A percentile compares a stretch with the other conserved stretches of the same genome.
Evolutionary conservation across 495 filamentous ascomycete genomes (phyloP).

Genomic region (Chaetomium fimeti): DNA sequence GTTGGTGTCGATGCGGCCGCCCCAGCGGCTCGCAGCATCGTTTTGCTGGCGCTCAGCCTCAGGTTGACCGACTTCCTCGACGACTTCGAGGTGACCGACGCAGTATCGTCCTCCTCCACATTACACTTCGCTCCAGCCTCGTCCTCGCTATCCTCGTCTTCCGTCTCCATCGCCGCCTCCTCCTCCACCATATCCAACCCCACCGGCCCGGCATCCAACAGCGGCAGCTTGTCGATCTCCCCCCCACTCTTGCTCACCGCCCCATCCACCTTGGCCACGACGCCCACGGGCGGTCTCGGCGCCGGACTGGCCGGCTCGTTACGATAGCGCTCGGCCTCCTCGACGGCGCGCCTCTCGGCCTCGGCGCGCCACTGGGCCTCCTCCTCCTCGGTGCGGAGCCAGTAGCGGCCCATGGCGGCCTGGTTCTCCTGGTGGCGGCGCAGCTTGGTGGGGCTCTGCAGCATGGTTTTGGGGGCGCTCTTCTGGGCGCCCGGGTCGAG

Average conservation of each 20-base stretch:
- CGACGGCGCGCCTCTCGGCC: slow-evolving; percentile 29
- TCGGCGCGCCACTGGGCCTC: slow-evolving; percentile 35
- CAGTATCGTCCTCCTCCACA: not conserved
- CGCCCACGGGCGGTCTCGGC: not conserved
- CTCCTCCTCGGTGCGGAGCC: slow-evolving; percentile 38
- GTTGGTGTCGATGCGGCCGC: not conserved
- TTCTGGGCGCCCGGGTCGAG: slow-evolving; percentile 32
- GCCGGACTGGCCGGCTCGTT: slow-evolving; percentile 31
- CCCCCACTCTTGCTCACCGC: not conserved
- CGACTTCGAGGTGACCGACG: not conserved
- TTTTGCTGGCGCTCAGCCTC: not conserved
- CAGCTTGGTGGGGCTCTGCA: slow-evolving; percentile 35
- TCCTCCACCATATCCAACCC: slow-evolving; percentile 26
- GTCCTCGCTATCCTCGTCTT: slow-evolving; percentile 10
- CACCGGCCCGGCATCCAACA: slow-evolving; percentile 12
- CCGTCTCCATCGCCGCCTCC: slow-evolving; percentile 16
- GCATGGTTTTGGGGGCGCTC: slow-evolving; percentile 24
- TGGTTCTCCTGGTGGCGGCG: slow-evolving; percentile 38
- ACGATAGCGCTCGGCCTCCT: slow-evolving; percentile 36
- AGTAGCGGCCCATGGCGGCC: slow-evolving; percentile 38
- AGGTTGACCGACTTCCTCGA: slow-evolving; percentile 1
- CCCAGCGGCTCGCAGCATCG: not conserved
- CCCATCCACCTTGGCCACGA: not conserved
- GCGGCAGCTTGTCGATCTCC: slow-evolving; percentile 20
- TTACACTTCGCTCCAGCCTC: slow-evolving; percentile 18